These are phyloP conservation scores for Peniophora sp. DNA, from an alignment of 1,284 basidiomycete genomes.

Conservation along the genomic window DNA sequence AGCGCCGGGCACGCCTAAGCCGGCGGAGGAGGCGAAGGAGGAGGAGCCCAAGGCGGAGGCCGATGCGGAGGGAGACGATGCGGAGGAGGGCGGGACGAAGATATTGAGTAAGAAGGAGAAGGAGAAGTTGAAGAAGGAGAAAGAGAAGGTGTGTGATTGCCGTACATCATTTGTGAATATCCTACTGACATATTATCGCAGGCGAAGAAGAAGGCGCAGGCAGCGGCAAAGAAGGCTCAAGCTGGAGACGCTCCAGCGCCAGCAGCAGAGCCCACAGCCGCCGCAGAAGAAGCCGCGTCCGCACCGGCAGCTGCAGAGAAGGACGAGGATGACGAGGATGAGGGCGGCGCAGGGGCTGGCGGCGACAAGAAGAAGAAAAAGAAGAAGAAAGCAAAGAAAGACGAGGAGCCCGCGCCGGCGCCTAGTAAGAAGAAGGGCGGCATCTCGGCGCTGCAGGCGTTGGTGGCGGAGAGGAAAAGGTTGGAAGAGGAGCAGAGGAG, in stretches of 20 bases:
- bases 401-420: constrained; percentile 52
- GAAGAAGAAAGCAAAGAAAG: constrained; percentile 79
- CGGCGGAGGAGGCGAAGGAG: constrained; percentile 21
- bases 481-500: constrained; percentile 73
- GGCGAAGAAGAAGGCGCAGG: constrained; percentile 95
- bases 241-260: constrained; percentile 16
- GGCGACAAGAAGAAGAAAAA: constrained; percentile 76
- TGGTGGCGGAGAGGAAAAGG: constrained; percentile 87
- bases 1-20: constrained; percentile 15
- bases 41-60: constrained; percentile 19
- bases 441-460: constrained; percentile 66
- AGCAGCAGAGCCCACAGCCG: constrained; percentile 14
- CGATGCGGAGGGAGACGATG: constrained; percentile 38
- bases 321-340: constrained; percentile 51
- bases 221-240: constrained; percentile 71
- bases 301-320: constrained; percentile 42
- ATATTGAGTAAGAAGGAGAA: constrained; percentile 88
- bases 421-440: constrained; percentile 61
- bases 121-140: constrained; percentile 90
- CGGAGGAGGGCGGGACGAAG: constrained; percentile 37
- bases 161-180: not conserved
- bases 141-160: constrained; percentile 66
- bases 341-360: constrained; percentile 32
- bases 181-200: constrained; percentile 21
- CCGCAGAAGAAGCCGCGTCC: constrained; percentile 12